Conservation (phyloP, 768 basidiomycete species). For the Kwoniella dejecticola region DNA sequence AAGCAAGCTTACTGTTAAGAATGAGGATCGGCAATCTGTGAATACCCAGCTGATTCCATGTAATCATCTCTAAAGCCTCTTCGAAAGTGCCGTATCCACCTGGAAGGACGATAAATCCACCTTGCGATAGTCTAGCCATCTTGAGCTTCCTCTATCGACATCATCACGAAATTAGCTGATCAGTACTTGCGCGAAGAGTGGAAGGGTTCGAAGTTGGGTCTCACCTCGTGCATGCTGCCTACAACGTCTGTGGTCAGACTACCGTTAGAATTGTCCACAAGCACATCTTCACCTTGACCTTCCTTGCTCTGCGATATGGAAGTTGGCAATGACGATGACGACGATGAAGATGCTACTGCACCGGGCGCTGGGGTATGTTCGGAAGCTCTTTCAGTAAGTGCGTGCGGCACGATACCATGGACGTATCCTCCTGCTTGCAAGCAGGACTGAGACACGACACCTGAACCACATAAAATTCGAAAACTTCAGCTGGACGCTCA, state of each 20-base stretch:
- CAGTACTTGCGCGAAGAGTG: neutral
- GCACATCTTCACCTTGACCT: conserved; percentile 41
- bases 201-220: conserved; percentile 5
- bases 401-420: conserved; percentile 75
- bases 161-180: neutral
- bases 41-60: conserved; percentile 74
- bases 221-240: conserved; percentile 55
- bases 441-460: conserved; percentile 59
- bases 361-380: conserved; percentile 32
- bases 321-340: no score
- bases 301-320: conserved; percentile 65
- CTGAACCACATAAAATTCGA: conserved; percentile 7
- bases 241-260: conserved; percentile 43
- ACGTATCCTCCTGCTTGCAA: conserved; percentile 70
- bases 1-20: conserved; percentile 62
- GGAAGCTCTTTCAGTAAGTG: conserved; percentile 61
- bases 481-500: neutral
- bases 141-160: conserved; percentile 72
- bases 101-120: conserved; percentile 83
- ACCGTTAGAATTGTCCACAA: conserved; percentile 35
- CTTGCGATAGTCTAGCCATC: conserved; percentile 75
- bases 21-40: conserved; percentile 72
- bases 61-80: conserved; percentile 91
- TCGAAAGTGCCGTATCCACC: conserved; percentile 96
- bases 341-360: no score